Conservation (phyloP, 202 grass and related monocot genomes). For the Schoenoplectus triqueter region DNA sequence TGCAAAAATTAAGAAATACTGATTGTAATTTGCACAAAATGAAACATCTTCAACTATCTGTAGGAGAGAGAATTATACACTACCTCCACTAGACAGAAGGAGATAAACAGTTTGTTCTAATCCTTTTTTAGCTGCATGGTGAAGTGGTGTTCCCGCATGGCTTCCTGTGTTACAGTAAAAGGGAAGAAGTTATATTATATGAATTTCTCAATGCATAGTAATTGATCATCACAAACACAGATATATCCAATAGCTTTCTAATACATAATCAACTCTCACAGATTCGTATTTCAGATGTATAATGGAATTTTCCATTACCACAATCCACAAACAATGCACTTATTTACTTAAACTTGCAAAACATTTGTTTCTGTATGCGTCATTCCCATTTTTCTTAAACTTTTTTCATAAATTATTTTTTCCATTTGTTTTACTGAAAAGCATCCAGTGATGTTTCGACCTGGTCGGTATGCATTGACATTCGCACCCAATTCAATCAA, state of each 20-base stretch:
- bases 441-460: constrained; percentile 39
- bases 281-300: not conserved
- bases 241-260: not conserved
- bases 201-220: not conserved
- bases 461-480: constrained; percentile 75
- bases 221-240: not conserved
- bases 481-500: constrained; percentile 79
- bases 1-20: not conserved
- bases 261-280: not conserved
- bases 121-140: constrained; percentile 94
- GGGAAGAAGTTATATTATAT: not conserved
- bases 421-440: not conserved
- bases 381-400: too few relatives aligned
- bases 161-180: constrained; percentile 49
- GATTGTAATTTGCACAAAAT: constrained; percentile 32
- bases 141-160: constrained; percentile 74
- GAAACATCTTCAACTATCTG: not conserved
- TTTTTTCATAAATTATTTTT: not conserved
- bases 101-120: constrained; percentile 74
- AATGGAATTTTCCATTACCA: not conserved
- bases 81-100: constrained; percentile 86
- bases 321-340: not conserved
- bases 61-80: constrained; percentile 4
- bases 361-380: not conserved
- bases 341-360: not conserved